Evolutionary conservation across 1,139 yeast genomes (phyloP), one percentile per base, ranked within the genome.

Genomic region (Geotrichum reessii): DNA sequence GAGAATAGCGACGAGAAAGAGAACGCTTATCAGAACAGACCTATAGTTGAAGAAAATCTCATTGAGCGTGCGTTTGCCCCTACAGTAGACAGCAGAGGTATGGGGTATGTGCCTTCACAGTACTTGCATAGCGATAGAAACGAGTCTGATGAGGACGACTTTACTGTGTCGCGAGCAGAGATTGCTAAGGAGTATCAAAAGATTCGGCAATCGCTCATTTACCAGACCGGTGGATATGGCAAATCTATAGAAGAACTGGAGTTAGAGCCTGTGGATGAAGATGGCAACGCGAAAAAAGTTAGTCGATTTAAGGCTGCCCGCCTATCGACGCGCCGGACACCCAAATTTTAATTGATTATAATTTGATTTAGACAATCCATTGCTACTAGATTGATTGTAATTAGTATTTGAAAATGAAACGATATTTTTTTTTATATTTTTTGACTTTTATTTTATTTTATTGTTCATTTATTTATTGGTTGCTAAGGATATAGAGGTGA

Each of bases 251-350:
- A 75, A 57, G 90, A 82, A 56, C 67, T 73, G 61, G 93, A 84
- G 61, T 69, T 82, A 19, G 95, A 87, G 66, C 90, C 90, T 0
- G 74, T 87, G n/a, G 92, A 87, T 64, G 86, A 83, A 61, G 70
- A 75, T 47, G 90, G 89, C 0, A 80, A 82, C 57, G 83, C 84
- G 3, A 66, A 80, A 12, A 83, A 76, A 63, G 73, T 82, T 0
- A 87, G 95, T 67, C 74, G 91, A 56, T 89, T 89, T 70, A 87
- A 78, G 65, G 81, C 87, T n/a, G 85, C 87, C 1, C 60, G 73
- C 52, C 55, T 66, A 47, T 58, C 61, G 9, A 53, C 56, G 3
- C 37, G 56, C n/a, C 25, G 56, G 9, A 27, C 44, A 7, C 44
- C 44, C 19, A n/a, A 37, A 8, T 37, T n/a, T 8, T 37, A 19